These are phyloP conservation scores for Mucor circinelloides DNA, from an alignment of 371 early-diverging fungal species.

Conservation along the genomic window DNA sequence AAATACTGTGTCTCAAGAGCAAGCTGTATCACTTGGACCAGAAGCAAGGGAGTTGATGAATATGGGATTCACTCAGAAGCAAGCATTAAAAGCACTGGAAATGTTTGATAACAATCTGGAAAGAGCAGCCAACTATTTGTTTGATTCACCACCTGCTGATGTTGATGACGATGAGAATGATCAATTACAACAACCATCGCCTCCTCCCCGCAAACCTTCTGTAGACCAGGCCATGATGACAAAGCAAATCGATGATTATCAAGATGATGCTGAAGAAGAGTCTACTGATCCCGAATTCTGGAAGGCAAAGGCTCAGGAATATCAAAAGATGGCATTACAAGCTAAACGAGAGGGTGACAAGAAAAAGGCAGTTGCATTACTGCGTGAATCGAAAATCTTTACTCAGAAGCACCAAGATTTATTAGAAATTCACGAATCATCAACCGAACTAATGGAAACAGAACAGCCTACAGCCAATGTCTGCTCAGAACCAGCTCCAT, in stretches of 20 bases:
- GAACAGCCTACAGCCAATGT: background rate
- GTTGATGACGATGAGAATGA: background rate
- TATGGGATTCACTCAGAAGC: constrained; percentile 39
- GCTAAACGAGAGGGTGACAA: constrained; percentile 51
- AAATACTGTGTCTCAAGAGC: background rate
- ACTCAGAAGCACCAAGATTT: constrained; percentile 27
- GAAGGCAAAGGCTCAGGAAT: constrained; percentile 30
- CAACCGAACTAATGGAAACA: background rate
- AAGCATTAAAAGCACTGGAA: constrained; percentile 29
- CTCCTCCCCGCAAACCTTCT: background rate
- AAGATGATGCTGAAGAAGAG: constrained; percentile 1
- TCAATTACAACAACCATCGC: background rate
- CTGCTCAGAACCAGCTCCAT: background rate
- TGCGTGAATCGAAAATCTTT: constrained; percentile 42
- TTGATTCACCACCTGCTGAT: constrained; percentile 23
- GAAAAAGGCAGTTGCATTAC: constrained; percentile 36
- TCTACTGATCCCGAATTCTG: constrained; percentile 19
- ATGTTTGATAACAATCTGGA: constrained; percentile 36
- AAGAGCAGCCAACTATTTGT: constrained; percentile 39
- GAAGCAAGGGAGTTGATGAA: constrained; percentile 17
- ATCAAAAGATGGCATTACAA: constrained; percentile 42
- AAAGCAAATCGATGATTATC: background rate
- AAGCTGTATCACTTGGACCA: background rate
- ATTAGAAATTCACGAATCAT: background rate
- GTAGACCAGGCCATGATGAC: background rate